phyloP scores from a whole-genome alignment of 2,329 filamentous ascomycete genomes.

The Arthrobotrys sphaeroides region DNA sequence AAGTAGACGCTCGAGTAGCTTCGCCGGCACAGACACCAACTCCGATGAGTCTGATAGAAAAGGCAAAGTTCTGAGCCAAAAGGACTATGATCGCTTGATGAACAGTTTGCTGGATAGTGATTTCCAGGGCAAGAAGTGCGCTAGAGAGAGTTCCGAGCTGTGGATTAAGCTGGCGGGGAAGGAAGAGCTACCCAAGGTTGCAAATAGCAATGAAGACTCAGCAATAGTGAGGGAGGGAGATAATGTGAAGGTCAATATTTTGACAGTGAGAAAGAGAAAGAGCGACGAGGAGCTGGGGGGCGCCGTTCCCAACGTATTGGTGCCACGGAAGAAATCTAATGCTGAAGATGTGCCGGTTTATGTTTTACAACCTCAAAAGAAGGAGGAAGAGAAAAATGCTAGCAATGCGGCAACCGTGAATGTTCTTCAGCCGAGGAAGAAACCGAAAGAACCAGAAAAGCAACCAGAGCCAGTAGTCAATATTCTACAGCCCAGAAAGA shows the following conservation, averaged over 20 bases:
- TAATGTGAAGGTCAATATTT: conserved; percentile 4
- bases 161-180: conserved; percentile 62
- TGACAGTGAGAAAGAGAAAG: conserved; percentile 25
- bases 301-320: neutral
- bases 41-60: conserved; percentile 34
- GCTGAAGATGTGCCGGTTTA: neutral
- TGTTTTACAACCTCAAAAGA: conserved; percentile 21
- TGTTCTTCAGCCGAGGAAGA: conserved; percentile 7
- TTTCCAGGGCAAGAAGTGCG: conserved; percentile 61
- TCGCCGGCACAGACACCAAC: conserved; percentile 58
- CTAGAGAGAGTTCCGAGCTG: conserved; percentile 61
- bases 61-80: conserved; percentile 60
- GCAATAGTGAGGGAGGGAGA: neutral
- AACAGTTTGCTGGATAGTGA: conserved; percentile 62
- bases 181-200: conserved; percentile 12
- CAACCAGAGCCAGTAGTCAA: conserved; percentile 3
- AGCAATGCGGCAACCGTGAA: neutral
- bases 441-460: neutral
- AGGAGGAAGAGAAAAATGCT: neutral
- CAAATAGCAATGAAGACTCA: neutral
- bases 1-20: conserved; percentile 30
- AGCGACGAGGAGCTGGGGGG: conserved; percentile 1
- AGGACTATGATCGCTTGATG: conserved; percentile 62
- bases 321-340: conserved; percentile 37
- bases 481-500: conserved; percentile 39